phyloP scores from a whole-genome alignment of 2,329 filamentous ascomycete species.

The Chlorencoelia australis region DNA sequence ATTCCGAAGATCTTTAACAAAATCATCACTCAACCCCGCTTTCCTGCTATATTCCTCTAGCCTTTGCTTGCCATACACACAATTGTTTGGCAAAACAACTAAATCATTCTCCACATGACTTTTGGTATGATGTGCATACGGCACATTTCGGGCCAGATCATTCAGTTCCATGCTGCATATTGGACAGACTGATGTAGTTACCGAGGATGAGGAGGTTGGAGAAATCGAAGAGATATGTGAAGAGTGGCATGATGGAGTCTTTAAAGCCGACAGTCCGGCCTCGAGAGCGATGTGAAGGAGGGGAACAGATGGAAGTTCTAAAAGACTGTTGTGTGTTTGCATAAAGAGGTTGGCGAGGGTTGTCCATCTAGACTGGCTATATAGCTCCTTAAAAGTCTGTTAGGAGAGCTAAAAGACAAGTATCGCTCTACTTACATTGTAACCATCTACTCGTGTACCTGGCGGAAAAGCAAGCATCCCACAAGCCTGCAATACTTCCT shows the following conservation, averaged over 20 bases:
- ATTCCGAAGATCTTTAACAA: conserved; percentile 70
- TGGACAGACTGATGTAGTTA: conserved; percentile 66
- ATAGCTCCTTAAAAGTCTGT: conserved; percentile 50
- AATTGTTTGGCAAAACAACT: conserved; percentile 75
- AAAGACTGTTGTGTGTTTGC: conserved; percentile 74
- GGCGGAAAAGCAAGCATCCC: conserved; percentile 70
- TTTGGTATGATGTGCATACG: conserved; percentile 91
- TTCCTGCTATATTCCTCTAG: conserved; percentile 72
- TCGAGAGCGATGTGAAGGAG: conserved; percentile 85
- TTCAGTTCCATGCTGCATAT: conserved; percentile 96
- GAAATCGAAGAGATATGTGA: conserved; percentile 20
- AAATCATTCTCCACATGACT: conserved; percentile 85
- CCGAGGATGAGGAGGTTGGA: conserved; percentile 23
- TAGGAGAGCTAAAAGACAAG: neutral
- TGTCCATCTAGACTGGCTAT: conserved; percentile 62
- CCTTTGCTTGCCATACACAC: conserved; percentile 70
- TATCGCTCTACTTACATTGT: conserved; percentile 23
- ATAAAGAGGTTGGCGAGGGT: conserved; percentile 73
- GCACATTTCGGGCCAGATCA: conserved; percentile 76
- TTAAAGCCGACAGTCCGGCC: conserved; percentile 85
- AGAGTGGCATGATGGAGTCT: conserved; percentile 88
- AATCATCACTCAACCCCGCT: conserved; percentile 54
- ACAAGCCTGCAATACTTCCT: conserved; percentile 61
- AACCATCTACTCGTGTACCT: conserved; percentile 48
- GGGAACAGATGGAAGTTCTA: conserved; percentile 71